Percentiles rank a stretch among this genome's conserved stretches.
These are phyloP conservation scores for Epichloe festucae DNA, from an alignment of 2,329 filamentous ascomycete species.

Conservation along the genomic window DNA sequence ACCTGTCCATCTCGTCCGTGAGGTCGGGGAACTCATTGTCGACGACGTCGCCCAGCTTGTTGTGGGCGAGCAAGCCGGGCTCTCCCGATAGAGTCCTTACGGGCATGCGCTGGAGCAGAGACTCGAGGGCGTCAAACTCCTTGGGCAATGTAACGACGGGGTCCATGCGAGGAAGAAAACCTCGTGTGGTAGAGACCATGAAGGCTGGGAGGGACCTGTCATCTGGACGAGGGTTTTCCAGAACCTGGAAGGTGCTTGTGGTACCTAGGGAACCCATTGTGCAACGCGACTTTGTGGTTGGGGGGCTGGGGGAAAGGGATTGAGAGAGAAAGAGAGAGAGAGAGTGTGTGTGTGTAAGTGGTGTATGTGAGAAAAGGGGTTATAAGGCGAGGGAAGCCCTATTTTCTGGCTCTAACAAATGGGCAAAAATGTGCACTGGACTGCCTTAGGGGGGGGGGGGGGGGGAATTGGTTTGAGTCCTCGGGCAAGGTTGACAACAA, in stretches of 20 bases:
- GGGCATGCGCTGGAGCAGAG: slow-evolving; percentile 63
- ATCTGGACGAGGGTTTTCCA: slow-evolving; percentile 48
- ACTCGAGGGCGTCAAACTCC: slow-evolving; percentile 61
- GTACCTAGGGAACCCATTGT: slow-evolving; percentile 29
- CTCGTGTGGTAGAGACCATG: slow-evolving; percentile 64
- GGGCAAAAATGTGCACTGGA: too few species aligned
- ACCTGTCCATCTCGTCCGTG: slow-evolving; percentile 57
- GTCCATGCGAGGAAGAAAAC: slow-evolving; percentile 59
- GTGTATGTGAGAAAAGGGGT: too few species aligned
- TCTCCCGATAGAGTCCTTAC: slow-evolving; percentile 60
- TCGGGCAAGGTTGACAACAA: not conserved
- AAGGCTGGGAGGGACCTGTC: slow-evolving; percentile 57
- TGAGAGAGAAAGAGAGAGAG: not conserved
- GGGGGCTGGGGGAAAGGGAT: not conserved
- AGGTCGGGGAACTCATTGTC: slow-evolving; percentile 65
- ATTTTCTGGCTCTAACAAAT: too few species aligned
- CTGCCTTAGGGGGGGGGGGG: too few species aligned
- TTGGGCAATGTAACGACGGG: slow-evolving; percentile 51
- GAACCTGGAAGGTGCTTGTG: slow-evolving; percentile 39
- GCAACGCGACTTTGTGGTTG: slow-evolving; percentile 3
- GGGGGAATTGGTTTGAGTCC: too few species aligned
- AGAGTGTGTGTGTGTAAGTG: too few species aligned
- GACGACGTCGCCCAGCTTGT: slow-evolving; percentile 63
- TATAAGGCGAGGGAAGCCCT: too few species aligned
- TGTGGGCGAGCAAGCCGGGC: slow-evolving; percentile 64